A percentile compares a stretch with the other conserved stretches of the same genome.
Conservation (phyloP, 2,329 filamentous ascomycete genomes). For the Nothophoma quercina region DNA sequence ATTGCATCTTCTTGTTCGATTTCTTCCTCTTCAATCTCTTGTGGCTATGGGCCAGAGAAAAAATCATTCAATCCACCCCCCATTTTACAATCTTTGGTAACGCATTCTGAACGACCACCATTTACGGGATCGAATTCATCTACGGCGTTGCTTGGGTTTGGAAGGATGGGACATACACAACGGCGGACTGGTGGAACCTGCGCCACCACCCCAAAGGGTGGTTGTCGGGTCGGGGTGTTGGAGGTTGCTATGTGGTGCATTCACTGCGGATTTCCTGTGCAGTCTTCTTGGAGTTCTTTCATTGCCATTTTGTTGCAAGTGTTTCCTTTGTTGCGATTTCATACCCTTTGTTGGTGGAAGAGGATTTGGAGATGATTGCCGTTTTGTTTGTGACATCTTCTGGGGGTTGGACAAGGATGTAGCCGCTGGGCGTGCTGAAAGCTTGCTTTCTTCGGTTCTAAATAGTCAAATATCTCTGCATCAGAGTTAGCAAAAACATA, state of each 20-base stretch:
- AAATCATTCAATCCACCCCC: conserved; percentile 25
- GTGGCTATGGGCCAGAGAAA: conserved; percentile 25
- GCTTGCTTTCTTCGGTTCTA: conserved; percentile 31
- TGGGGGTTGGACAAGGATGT: conserved; percentile 26
- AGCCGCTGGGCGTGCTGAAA: conserved; percentile 46
- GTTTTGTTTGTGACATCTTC: conserved; percentile 24
- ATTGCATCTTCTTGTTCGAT: conserved; percentile 33
- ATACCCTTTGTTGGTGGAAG: conserved; percentile 28
- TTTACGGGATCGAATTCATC: conserved; percentile 37
- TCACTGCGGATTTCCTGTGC: conserved; percentile 18
- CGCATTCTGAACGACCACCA: conserved; percentile 49
- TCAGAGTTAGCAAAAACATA: conserved; percentile 39
- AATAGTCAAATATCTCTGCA: conserved; percentile 35
- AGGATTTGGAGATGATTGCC: conserved; percentile 19
- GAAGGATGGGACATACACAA: conserved; percentile 33
- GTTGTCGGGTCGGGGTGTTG: conserved; percentile 31
- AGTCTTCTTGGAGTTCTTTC: conserved; percentile 20
- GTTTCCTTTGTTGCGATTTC: conserved; percentile 29
- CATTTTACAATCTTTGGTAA: conserved; percentile 38
- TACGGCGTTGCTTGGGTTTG: conserved; percentile 44
- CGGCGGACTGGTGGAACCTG: conserved; percentile 45
- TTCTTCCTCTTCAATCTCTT: conserved; percentile 22
- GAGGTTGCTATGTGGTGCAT: conserved; percentile 26
- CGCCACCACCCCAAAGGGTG: conserved; percentile 24
- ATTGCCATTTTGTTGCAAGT: conserved; percentile 14